These are phyloP conservation scores for Lagerstroemia speciosa DNA, from an alignment of 345 rosid genomes.

Conservation along the genomic window DNA sequence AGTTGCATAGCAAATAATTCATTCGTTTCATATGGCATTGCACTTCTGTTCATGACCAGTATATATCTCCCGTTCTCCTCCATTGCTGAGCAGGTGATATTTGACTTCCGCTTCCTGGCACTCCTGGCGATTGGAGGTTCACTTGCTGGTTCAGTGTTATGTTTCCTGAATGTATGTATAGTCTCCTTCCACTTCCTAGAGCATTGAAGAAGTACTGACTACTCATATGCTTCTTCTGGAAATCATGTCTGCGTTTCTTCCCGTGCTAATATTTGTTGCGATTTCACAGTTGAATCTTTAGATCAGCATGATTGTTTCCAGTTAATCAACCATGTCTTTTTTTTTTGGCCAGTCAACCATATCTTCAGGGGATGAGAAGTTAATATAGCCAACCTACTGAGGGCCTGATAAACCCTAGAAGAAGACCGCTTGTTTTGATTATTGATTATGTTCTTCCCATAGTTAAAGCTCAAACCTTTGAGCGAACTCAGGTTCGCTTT, in stretches of 20 bases:
- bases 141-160: constrained; percentile 74
- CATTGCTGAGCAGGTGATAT: constrained; percentile 44
- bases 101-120: constrained; percentile 86
- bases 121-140: constrained; percentile 81
- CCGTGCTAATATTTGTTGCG: not conserved
- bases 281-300: not conserved
- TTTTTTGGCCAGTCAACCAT: too few species aligned
- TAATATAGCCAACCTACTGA: not conserved
- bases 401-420: too few species aligned
- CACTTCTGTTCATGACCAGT: not conserved
- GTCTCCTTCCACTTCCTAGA: constrained; percentile 1
- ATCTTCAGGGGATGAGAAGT: not conserved
- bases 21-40: not conserved
- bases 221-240: not conserved
- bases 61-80: not conserved
- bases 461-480: not conserved
- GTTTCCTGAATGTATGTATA: constrained; percentile 72
- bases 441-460: too few species aligned
- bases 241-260: not conserved
- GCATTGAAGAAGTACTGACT: not conserved
- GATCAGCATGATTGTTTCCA: not conserved
- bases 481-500: not conserved
- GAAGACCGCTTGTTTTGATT: too few species aligned
- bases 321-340: too few species aligned
- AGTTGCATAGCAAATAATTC: not conserved